Evolutionary conservation across 2,329 filamentous ascomycete genomes (phyloP).

Genomic region (Fusarium sp.): DNA sequence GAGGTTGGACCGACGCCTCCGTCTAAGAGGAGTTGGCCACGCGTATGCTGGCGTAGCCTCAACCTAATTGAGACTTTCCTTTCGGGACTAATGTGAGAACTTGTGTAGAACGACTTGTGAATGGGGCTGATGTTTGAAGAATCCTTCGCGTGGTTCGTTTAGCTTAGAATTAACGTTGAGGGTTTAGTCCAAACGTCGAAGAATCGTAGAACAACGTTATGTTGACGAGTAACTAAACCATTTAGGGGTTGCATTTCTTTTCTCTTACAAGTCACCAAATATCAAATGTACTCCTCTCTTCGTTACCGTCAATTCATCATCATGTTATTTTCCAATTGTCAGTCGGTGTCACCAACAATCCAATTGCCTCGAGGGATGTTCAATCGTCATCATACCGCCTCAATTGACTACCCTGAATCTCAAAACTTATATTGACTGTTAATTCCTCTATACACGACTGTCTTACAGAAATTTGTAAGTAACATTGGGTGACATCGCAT

Average conservation of each 20-base stretch:
- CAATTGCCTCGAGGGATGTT: background rate
- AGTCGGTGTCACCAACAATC: background rate
- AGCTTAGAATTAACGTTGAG: conserved; percentile 3
- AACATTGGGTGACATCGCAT: background rate
- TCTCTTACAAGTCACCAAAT: background rate
- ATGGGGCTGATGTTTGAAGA: conserved; percentile 17
- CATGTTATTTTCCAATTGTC: background rate
- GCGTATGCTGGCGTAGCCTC: conserved; percentile 43
- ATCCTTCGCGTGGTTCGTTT: background rate
- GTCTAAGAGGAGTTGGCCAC: conserved; percentile 28
- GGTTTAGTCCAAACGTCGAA: background rate
- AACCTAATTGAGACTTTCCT: conserved; percentile 4
- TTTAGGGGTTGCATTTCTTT: background rate
- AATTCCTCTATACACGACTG: background rate
- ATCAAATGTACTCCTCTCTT: background rate
- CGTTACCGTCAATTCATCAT: background rate
- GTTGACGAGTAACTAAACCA: background rate
- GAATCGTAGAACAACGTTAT: background rate
- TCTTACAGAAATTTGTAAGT: background rate
- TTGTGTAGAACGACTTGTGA: conserved; percentile 1
- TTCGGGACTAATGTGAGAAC: conserved; percentile 9
- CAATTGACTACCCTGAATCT: background rate
- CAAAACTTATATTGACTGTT: background rate
- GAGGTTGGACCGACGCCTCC: conserved; percentile 25
- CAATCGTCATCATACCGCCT: background rate